Conservation (phyloP, 805 yeast species). For the Candida caryicola region DNA sequence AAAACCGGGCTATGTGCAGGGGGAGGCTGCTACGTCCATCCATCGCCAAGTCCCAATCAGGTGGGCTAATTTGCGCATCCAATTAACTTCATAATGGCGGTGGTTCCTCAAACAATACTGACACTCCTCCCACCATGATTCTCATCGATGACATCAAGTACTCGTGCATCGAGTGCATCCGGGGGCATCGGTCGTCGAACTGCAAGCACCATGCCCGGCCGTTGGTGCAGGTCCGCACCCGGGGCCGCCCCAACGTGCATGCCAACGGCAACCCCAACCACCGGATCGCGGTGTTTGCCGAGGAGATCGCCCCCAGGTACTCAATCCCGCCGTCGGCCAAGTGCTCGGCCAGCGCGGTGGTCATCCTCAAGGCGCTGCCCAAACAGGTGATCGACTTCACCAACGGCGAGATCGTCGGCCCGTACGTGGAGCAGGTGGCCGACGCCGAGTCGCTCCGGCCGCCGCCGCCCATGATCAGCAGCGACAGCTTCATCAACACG, state of each 20-base stretch:
- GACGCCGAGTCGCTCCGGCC: slow-evolving; percentile 14
- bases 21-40: too few relatives aligned
- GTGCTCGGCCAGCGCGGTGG: slow-evolving; percentile 15
- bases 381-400: slow-evolving; percentile 40
- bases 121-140: slow-evolving; percentile 51
- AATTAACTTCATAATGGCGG: background rate
- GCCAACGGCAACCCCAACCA: slow-evolving; percentile 49
- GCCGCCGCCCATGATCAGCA: slow-evolving; percentile 23
- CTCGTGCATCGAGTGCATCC: slow-evolving; percentile 81
- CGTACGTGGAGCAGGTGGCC: slow-evolving; percentile 24
- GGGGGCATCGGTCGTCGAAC: slow-evolving; percentile 88
- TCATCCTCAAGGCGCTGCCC: slow-evolving; percentile 35
- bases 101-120: background rate
- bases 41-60: too few relatives aligned
- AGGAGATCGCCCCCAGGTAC: slow-evolving; percentile 22
- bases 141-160: slow-evolving; percentile 75
- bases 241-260: slow-evolving; percentile 78
- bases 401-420: slow-evolving; percentile 39
- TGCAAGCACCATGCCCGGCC: slow-evolving; percentile 82
- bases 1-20: too few relatives aligned
- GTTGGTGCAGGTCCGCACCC: slow-evolving; percentile 78
- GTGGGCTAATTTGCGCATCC: background rate
- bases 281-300: slow-evolving; percentile 59
- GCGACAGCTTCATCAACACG: slow-evolving; percentile 34
- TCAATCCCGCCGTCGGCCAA: background rate